These are phyloP conservation scores for Globisporangium okanoganense DNA, from an alignment of 352 stramenopile genomes.

Conservation along the genomic window DNA sequence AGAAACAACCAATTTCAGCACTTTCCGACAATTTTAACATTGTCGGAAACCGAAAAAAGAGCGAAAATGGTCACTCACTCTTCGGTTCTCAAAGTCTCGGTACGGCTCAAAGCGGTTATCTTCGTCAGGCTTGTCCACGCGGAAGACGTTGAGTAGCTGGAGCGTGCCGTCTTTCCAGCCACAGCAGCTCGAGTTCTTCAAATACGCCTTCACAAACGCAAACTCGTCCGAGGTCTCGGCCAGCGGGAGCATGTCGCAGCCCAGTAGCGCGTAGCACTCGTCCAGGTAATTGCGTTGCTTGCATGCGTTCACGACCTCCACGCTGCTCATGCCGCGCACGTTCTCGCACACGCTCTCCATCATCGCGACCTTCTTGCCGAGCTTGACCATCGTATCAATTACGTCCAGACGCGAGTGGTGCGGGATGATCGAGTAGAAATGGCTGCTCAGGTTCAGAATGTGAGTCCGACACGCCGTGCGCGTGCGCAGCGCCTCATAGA, in stretches of 20 bases:
- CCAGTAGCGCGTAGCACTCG: slow-evolving; percentile 50
- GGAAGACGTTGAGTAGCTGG: slow-evolving; percentile 57
- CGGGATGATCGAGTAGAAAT: slow-evolving; percentile 68
- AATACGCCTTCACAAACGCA: slow-evolving; percentile 58
- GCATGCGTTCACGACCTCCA: slow-evolving; percentile 35
- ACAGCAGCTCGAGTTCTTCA: slow-evolving; percentile 71
- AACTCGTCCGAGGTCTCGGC: slow-evolving; percentile 40
- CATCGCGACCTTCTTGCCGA: slow-evolving; percentile 53
- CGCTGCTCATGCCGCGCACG: slow-evolving; percentile 32
- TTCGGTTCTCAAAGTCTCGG: slow-evolving; percentile 42
- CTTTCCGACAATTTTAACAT: not conserved
- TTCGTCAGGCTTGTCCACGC: slow-evolving; percentile 49
- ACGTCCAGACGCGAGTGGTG: slow-evolving; percentile 42
- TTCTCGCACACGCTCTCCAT: slow-evolving; percentile 50
- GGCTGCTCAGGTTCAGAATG: slow-evolving; percentile 49
- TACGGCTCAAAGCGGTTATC: slow-evolving; percentile 51
- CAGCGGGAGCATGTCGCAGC: slow-evolving; percentile 46
- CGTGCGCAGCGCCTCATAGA: slow-evolving; percentile 50
- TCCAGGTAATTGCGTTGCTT: slow-evolving; percentile 55
- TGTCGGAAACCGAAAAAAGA: not conserved
- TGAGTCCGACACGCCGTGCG: slow-evolving; percentile 30
- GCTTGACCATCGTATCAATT: slow-evolving; percentile 69
- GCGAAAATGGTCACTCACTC: slow-evolving; percentile 22
- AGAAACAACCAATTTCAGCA: slow-evolving; percentile 1
- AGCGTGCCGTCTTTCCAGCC: slow-evolving; percentile 46